These are phyloP conservation scores for Heliamphora exappendiculata DNA, from an alignment of 148 eudicot genomes.

Conservation along the genomic window DNA sequence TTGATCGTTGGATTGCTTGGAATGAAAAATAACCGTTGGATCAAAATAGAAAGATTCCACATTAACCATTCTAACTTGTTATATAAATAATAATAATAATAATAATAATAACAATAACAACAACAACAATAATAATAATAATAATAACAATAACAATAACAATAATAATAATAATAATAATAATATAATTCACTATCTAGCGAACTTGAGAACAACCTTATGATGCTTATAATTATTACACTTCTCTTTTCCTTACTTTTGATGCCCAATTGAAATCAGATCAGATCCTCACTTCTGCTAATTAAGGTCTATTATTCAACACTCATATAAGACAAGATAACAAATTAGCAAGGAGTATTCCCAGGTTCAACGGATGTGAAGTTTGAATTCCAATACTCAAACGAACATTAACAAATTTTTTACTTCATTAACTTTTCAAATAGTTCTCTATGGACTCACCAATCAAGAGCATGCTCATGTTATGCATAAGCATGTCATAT, in stretches of 20 bases:
- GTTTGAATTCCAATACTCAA: no score
- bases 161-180: background rate
- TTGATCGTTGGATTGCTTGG: no score
- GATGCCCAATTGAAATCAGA: background rate
- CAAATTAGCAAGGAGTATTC: background rate
- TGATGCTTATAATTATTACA: background rate
- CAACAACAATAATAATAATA: no score
- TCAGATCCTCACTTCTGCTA: background rate
- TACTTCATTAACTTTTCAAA: no score
- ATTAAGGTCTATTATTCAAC: background rate
- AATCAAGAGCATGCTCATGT: background rate
- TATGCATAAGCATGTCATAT: background rate
- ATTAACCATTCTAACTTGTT: no score
- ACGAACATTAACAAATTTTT: no score
- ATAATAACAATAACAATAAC: no score
- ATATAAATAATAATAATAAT: no score
- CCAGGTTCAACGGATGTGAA: no score
- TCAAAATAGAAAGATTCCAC: no score
- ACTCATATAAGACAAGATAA: background rate
- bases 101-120: no score
- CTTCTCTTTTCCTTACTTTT: background rate
- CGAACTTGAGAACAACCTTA: background rate
- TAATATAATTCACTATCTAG: background rate
- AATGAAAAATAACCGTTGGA: no score
- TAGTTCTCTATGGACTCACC: background rate